phyloP scores from a whole-genome alignment of 225 moss, liverwort and hornwort genomes.

The Pseudisothecium myosuroides region DNA sequence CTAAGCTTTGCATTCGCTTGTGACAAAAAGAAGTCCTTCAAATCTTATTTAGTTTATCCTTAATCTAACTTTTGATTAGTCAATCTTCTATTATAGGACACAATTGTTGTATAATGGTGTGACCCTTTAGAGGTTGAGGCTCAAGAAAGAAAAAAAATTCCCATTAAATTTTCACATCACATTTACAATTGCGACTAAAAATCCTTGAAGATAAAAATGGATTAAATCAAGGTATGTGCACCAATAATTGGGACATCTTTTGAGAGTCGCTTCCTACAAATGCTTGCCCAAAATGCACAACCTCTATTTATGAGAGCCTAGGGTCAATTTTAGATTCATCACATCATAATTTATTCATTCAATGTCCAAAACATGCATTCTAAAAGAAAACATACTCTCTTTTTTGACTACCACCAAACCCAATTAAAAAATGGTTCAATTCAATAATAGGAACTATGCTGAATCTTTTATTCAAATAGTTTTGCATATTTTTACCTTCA shows the following conservation, averaged over 20 bases:
- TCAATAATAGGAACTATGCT: not conserved
- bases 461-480: not conserved
- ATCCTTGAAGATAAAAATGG: not conserved
- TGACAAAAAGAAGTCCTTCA: not conserved
- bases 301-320: not conserved
- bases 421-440: no score
- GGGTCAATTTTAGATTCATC: fast-evolving
- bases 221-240: no score
- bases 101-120: not conserved
- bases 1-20: no score
- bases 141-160: not conserved
- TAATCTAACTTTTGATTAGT: not conserved
- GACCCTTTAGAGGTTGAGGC: no score
- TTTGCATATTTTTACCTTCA: fast-evolving
- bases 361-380: no score
- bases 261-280: fast-evolving
- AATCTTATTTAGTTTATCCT: not conserved
- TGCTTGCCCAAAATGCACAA: not conserved
- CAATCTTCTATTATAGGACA: not conserved
- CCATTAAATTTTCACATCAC: not conserved
- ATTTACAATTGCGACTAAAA: not conserved
- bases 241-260: not conserved
- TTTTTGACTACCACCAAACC: fast-evolving
- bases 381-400: not conserved
- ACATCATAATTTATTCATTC: not conserved